Percentiles rank a stretch among this genome's conserved stretches.
phyloP scores from a whole-genome alignment of 495 filamentous ascomycete species.

The Lasiosphaeria ovina region DNA sequence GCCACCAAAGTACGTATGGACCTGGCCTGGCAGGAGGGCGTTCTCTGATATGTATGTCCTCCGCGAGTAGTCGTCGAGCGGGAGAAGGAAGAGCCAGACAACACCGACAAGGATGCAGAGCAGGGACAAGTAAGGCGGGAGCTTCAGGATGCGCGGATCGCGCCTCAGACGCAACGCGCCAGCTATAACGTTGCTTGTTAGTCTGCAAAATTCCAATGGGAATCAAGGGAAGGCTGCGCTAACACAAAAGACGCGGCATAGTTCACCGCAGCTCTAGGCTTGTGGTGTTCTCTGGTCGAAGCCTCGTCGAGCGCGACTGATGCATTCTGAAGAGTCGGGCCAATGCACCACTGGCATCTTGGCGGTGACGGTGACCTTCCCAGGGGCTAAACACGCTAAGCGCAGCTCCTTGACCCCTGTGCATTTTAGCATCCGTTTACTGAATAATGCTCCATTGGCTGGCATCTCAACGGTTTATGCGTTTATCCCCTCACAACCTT shows the following conservation, averaged over 20 bases:
- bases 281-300: neutral
- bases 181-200: slow-evolving; percentile 31
- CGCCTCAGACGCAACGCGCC: slow-evolving; percentile 54
- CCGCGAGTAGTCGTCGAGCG: slow-evolving; percentile 87
- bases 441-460: slow-evolving; percentile 1
- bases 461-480: neutral
- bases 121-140: slow-evolving; percentile 79
- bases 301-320: neutral
- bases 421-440: slow-evolving; percentile 7
- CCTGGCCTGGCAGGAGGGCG: slow-evolving; percentile 90
- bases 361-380: no score
- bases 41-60: slow-evolving; percentile 97
- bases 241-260: slow-evolving; percentile 37
- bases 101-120: slow-evolving; percentile 86
- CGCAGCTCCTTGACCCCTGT: neutral
- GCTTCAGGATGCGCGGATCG: slow-evolving; percentile 66
- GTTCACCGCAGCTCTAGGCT: slow-evolving; percentile 31
- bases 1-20: slow-evolving; percentile 95
- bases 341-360: neutral
- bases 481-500: neutral
- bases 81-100: slow-evolving; percentile 90
- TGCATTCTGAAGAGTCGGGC: neutral
- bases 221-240: neutral
- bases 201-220: slow-evolving; percentile 3
- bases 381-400: neutral